Evolutionary conservation across 805 yeast genomes (phyloP), one percentile per base, ranked within the genome.

Genomic region (Saturnispora halmiae): DNA sequence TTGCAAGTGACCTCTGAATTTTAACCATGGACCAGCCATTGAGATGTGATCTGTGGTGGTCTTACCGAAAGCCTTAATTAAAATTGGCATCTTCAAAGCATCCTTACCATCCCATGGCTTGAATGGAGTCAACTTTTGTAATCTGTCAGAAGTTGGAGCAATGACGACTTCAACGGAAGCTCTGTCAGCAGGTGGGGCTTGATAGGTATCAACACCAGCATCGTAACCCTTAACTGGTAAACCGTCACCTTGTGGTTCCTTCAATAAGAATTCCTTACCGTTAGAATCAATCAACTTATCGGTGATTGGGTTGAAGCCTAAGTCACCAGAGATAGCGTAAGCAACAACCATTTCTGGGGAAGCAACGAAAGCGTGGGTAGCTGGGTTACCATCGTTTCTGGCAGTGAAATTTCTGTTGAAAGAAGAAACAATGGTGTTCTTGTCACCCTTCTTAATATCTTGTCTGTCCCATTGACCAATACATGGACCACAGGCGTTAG

Each of bases 21-120:
- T 90, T 77, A 90, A 83, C 98, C 98, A 90, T 63, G 97, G 96
- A 72, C 98, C 98, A 63, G 98, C 98, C 94, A 86, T 88, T 60
- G 97, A 90, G 60, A 90, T 90, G 73, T 90, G 98, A 73, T 90
- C 98, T 56, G 98, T 90, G 59, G 98, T 90, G 66, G 96, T 88
- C 78, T 90, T 90, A 72, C 96, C 97, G 49, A 81, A 72, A 54
- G 96, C 84, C 74, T 92, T 90, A 70, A 90, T 85, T 70, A 90
- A 79, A 58, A 90, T 90, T 68, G 96, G 96, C 75, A 90, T 70
- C 62, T 73, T 73, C 52, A 66, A 63, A 57, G 94, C 86, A 63
- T 90, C 97, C 75, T 86, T 82, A 65, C 96, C 96, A 64, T 90
- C 82, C 96, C 96, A 90, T 52, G 94, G 72, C 65, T 81, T 74